Conservation (phyloP, 1,284 basidiomycete species). For the Boletus semigastroideus region DNA sequence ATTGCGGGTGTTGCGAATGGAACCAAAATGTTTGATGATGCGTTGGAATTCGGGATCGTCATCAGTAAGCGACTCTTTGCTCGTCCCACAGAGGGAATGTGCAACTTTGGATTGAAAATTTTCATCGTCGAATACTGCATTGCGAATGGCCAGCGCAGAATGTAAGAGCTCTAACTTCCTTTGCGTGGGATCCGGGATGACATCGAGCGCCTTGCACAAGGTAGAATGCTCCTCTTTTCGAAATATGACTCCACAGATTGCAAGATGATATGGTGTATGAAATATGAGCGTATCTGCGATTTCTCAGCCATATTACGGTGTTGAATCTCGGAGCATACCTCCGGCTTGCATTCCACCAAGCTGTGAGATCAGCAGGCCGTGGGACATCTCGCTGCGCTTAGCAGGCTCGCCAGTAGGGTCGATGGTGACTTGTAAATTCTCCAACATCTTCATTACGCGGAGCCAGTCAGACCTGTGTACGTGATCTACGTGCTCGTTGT, state of each 20-base stretch:
- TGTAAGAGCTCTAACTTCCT: neutral
- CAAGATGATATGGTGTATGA: neutral
- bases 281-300: neutral
- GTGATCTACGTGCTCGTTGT: neutral
- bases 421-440: neutral
- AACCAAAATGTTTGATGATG: too few species aligned
- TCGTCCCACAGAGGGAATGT: neutral
- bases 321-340: neutral
- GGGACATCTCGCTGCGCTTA: neutral
- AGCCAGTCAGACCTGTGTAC: neutral
- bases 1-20: too few species aligned
- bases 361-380: neutral
- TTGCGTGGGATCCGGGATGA: neutral
- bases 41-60: neutral
- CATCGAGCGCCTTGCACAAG: too few species aligned
- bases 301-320: neutral
- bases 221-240: neutral
- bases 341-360: neutral
- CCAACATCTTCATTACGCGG: neutral
- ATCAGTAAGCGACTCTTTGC: neutral
- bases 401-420: too few species aligned
- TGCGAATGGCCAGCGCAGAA: neutral
- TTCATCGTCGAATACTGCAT: neutral
- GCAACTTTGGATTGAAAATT: neutral
- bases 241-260: neutral